Percentiles rank a stretch among this genome's conserved stretches.
phyloP scores from a whole-genome alignment of 2,329 filamentous ascomycete species.

The Penicillium occitanis region DNA sequence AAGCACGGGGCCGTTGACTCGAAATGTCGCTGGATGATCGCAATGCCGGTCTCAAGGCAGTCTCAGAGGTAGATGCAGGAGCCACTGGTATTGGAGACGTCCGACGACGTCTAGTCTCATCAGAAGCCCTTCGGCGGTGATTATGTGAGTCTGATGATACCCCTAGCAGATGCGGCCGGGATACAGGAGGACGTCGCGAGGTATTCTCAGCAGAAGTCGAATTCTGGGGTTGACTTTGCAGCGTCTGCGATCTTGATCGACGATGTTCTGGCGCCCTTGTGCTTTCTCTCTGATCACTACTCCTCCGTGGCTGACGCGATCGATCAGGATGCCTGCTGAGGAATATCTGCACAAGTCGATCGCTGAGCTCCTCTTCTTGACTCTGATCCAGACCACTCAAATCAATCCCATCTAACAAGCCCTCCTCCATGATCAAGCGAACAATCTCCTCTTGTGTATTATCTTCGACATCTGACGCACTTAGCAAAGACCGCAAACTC shows the following conservation, averaged over 20 bases:
- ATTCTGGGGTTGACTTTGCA: conserved; percentile 27
- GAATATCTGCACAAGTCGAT: conserved; percentile 87
- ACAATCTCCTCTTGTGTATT: conserved; percentile 80
- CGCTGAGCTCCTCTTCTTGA: conserved; percentile 86
- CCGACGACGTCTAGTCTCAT: conserved; percentile 32
- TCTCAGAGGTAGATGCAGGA: conserved; percentile 38
- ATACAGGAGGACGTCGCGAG: conserved; percentile 31
- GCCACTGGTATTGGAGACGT: conserved; percentile 37
- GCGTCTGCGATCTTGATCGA: conserved; percentile 35
- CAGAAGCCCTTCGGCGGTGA: conserved; percentile 40
- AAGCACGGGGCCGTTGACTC: conserved; percentile 32
- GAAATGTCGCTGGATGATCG: conserved; percentile 41
- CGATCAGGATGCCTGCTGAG: conserved; percentile 64
- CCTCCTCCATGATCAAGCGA: conserved; percentile 83
- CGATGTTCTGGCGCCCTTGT: conserved; percentile 27
- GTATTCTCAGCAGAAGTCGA: conserved; percentile 24
- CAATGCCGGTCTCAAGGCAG: conserved; percentile 32
- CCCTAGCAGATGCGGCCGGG: conserved; percentile 37
- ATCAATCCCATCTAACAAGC: conserved; percentile 82
- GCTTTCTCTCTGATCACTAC: conserved; percentile 37
- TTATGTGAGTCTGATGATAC: conserved; percentile 27
- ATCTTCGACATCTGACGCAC: conserved; percentile 71
- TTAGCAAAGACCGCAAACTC: conserved; percentile 80
- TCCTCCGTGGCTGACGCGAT: conserved; percentile 36
- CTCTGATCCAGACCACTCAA: conserved; percentile 79